These are phyloP conservation scores for Earliella scabrosa DNA, from an alignment of 1,284 basidiomycete genomes.

Conservation along the genomic window DNA sequence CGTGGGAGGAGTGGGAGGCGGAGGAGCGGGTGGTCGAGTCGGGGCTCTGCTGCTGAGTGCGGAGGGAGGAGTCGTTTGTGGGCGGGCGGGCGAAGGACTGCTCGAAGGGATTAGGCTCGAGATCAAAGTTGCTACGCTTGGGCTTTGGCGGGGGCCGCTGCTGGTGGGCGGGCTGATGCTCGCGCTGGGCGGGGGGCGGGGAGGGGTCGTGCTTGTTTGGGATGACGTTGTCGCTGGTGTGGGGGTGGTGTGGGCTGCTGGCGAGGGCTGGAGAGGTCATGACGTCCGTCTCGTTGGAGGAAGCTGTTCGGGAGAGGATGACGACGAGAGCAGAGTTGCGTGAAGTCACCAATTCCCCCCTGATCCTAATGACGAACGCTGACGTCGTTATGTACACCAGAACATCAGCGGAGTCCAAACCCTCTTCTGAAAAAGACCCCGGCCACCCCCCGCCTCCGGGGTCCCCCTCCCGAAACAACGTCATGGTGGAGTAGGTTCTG, in stretches of 20 bases:
- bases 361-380: slow-evolving; percentile 38
- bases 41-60: slow-evolving; percentile 41
- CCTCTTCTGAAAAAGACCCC: slow-evolving; percentile 11
- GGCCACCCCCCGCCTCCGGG: slow-evolving; percentile 28
- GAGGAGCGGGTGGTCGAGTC: slow-evolving; percentile 40
- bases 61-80: slow-evolving; percentile 50
- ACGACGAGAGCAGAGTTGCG: slow-evolving; percentile 26
- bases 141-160: slow-evolving; percentile 21
- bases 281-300: slow-evolving; percentile 20
- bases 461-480: slow-evolving; percentile 19
- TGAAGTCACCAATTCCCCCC: slow-evolving; percentile 26
- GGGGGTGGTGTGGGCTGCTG: slow-evolving; percentile 25
- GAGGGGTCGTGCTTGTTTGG: slow-evolving; percentile 2
- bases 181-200: slow-evolving; percentile 12
- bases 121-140: slow-evolving; percentile 71
- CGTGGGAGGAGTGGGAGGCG: slow-evolving; percentile 43
- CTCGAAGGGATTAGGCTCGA: slow-evolving; percentile 97
- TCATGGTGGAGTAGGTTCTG: slow-evolving; percentile 23
- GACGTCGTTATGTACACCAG: slow-evolving; percentile 40
- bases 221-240: slow-evolving; percentile 20
- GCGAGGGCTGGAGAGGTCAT: slow-evolving; percentile 24
- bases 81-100: slow-evolving; percentile 82
- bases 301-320: slow-evolving; percentile 25
- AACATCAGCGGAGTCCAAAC: slow-evolving; percentile 37
- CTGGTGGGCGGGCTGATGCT: slow-evolving; percentile 6